Conservation (phyloP, 2,329 filamentous ascomycete species). For the Sphaerostilbella broomeana region DNA sequence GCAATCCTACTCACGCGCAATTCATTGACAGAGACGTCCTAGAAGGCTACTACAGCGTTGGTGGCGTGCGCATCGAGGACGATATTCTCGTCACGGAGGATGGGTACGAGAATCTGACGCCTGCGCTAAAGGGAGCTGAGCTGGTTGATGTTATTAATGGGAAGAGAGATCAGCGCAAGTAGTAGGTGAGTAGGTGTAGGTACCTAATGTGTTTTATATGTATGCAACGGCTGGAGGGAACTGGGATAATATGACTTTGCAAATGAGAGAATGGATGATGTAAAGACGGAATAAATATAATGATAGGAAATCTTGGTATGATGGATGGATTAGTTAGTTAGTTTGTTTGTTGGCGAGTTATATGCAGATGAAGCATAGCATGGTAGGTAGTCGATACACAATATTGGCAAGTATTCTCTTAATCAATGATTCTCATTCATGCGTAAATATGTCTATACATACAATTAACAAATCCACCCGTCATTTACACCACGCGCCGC, state of each 20-base stretch:
- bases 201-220: too few species aligned
- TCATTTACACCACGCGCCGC: conserved; percentile 7
- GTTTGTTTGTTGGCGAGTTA: too few species aligned
- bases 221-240: too few species aligned
- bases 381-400: too few species aligned
- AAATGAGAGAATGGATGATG: too few species aligned
- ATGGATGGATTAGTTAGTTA: background rate
- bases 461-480: background rate
- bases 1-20: conserved; percentile 48
- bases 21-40: conserved; percentile 62
- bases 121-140: conserved; percentile 68
- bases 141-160: conserved; percentile 56
- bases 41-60: conserved; percentile 67
- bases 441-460: background rate
- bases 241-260: too few species aligned
- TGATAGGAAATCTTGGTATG: background rate
- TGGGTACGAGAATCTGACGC: conserved; percentile 78
- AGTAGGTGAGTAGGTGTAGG: too few species aligned
- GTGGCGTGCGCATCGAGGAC: conserved; percentile 90
- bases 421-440: conserved; percentile 9
- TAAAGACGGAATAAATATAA: too few species aligned
- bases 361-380: too few species aligned
- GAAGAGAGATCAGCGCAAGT: conserved; percentile 2
- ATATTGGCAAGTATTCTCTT: too few species aligned
- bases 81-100: conserved; percentile 72